Conservation (phyloP, 768 basidiomycete species). For the Trametes gibbosa region DNA sequence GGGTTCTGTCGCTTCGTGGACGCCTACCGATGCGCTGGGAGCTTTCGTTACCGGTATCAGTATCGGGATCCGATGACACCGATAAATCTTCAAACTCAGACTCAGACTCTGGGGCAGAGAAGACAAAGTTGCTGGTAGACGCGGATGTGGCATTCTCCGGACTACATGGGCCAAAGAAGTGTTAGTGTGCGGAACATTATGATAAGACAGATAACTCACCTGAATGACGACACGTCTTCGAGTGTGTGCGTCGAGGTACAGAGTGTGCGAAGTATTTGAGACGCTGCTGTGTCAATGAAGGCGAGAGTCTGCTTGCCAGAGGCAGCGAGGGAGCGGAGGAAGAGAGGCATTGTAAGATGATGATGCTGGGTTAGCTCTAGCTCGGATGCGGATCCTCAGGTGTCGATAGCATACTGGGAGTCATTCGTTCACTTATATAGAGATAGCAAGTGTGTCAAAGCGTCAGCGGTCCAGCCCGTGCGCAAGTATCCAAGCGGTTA, state of each 20-base stretch:
- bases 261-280: background rate
- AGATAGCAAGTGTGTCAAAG: too few species aligned
- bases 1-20: too few species aligned
- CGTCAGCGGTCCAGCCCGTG: too few species aligned
- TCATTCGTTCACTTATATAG: too few species aligned
- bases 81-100: background rate
- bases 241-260: background rate
- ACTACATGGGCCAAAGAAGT: too few species aligned
- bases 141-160: too few species aligned
- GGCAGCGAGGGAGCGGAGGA: background rate
- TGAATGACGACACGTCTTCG: background rate
- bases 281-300: background rate
- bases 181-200: too few species aligned
- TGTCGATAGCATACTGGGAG: background rate
- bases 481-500: too few species aligned
- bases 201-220: background rate
- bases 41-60: background rate
- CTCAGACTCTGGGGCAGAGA: too few species aligned
- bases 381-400: background rate
- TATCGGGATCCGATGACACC: background rate
- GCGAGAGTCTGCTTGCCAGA: background rate
- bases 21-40: too few species aligned
- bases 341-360: background rate
- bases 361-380: background rate
- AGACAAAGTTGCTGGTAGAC: too few species aligned